Evolutionary conservation across 2,329 filamentous ascomycete genomes (phyloP).

Genomic region (Cadophora gregata): DNA sequence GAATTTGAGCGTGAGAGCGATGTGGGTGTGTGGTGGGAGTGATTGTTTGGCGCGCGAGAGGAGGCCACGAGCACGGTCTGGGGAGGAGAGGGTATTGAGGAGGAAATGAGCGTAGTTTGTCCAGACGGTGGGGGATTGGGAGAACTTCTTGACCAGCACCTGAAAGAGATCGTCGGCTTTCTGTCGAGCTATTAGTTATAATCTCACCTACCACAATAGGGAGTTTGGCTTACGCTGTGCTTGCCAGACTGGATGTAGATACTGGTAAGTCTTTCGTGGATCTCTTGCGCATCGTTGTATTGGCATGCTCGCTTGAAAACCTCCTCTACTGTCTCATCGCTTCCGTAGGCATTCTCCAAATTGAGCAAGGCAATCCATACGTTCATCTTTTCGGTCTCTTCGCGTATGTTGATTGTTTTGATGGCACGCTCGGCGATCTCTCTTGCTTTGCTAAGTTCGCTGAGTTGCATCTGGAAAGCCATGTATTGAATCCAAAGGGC

Average conservation of each 20-base stretch:
- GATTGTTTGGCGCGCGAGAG: slow-evolving; percentile 85
- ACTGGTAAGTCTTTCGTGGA: slow-evolving; percentile 87
- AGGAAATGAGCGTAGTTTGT: slow-evolving; percentile 95
- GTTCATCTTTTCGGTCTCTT: slow-evolving; percentile 92
- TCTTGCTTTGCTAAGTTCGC: slow-evolving; percentile 85
- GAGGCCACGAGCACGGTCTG: slow-evolving; percentile 78
- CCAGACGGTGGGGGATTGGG: slow-evolving; percentile 81
- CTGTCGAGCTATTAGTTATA: slow-evolving; percentile 52
- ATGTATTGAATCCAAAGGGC: slow-evolving; percentile 96
- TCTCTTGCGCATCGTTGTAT: slow-evolving; percentile 89
- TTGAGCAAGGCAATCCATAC: slow-evolving; percentile 96
- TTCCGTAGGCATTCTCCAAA: slow-evolving; percentile 89
- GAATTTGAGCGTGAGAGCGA: slow-evolving; percentile 83
- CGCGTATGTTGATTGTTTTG: slow-evolving; percentile 86
- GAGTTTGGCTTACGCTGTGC: slow-evolving; percentile 66
- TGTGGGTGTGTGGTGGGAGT: slow-evolving; percentile 68
- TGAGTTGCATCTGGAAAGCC: slow-evolving; percentile 95
- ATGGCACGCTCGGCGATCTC: slow-evolving; percentile 91
- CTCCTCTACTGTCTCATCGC: slow-evolving; percentile 79
- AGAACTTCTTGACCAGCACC: slow-evolving; percentile 84
- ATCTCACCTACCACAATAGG: neutral
- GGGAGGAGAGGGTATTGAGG: slow-evolving; percentile 72
- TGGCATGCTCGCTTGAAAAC: slow-evolving; percentile 92
- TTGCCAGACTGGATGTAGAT: slow-evolving; percentile 95
- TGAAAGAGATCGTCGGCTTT: slow-evolving; percentile 91